Percentiles rank a stretch among this genome's conserved stretches.
Evolutionary conservation across 257 asterid species (phyloP).

Genomic region (Orobanche coerulescens): DNA sequence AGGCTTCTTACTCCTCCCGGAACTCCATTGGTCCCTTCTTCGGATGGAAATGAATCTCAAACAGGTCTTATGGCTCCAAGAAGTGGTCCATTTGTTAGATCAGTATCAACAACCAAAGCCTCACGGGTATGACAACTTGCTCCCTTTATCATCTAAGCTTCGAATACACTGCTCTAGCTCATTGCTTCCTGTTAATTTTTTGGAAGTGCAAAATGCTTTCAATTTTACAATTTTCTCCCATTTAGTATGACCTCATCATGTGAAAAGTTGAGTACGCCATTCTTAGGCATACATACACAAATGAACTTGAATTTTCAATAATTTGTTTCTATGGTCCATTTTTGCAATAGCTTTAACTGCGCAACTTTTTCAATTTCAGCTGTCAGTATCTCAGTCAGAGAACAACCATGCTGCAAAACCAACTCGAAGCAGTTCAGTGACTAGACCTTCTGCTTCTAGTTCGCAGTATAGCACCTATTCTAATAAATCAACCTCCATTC

Average conservation of each 20-base stretch:
- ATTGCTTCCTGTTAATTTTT: conserved; percentile 1
- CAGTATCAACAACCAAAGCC: conserved; percentile 66
- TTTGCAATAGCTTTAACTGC: neutral
- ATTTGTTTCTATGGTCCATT: neutral
- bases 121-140: conserved; percentile 65
- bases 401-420: conserved; percentile 57
- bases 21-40: conserved; percentile 80
- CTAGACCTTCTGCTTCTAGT: conserved; percentile 71
- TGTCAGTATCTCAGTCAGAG: conserved; percentile 85
- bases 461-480: conserved; percentile 65
- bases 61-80: conserved; percentile 51
- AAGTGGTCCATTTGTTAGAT: conserved; percentile 54
- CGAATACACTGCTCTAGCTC: conserved; percentile 5
- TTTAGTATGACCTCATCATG: conserved; percentile 4
- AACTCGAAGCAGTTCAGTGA: conserved; percentile 71
- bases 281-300: neutral
- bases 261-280: neutral
- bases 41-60: conserved; percentile 60
- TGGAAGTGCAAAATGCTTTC: neutral
- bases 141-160: conserved; percentile 13
- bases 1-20: conserved; percentile 99
- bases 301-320: neutral
- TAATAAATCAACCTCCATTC: conserved; percentile 57
- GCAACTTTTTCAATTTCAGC: conserved; percentile 42
- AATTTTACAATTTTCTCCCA: neutral